Base-by-base conservation (phyloP, 2,329 filamentous ascomycete genomes). In the Penicillium brevicompactum region DNA sequence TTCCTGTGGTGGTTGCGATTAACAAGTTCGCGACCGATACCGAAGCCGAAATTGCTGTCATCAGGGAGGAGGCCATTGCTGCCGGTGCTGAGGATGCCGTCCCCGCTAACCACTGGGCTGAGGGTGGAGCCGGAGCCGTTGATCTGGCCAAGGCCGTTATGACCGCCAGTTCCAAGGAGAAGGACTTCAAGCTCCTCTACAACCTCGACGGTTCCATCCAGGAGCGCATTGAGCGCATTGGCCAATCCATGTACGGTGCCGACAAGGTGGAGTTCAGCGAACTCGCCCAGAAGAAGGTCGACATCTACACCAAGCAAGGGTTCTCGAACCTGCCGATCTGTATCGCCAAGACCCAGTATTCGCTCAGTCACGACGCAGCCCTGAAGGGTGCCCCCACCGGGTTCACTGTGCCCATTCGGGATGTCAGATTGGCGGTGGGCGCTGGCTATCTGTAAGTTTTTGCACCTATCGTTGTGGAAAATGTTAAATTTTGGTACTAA, bases 271-370 rank as follows among this genome's bases (percentile, higher is more conserved):
- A 96, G 77, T 94, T 99, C 77, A 95, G 90, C 72, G 92, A 96
- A 74, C 82, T 94, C 49, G 94, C 94, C 0, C 91, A 95, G 80
- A 91, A 92, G 80, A 97, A 99, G 85, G 89, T 97, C 62, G 92
- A 97, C 71, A 92, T 88, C 7, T 99, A 97, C 77, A 92, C 90
- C 31, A 86, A 86, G 71, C 94, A 97, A 76, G 94, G 94, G 44
- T 95, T 93, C 68, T 89, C 89, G 21, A 91, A 96, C 74, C 80
- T 99, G 62, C 94, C 94, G 34, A 96, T 97, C 70, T 99, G 94
- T 74, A 85, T 97, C 62, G 94, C 94, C 59, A 99, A 99, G 87
- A 99, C 94, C 13, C 94, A 99, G 76, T 99, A 99, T 80, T 96
- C 91, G 32, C 83, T 99, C 46, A 94, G 89, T 55, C 93, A 97